Evolutionary conservation across 768 basidiomycete genomes (phyloP), one percentile per base, ranked within the genome.

Genomic region (Hirschioporus abietinus): DNA sequence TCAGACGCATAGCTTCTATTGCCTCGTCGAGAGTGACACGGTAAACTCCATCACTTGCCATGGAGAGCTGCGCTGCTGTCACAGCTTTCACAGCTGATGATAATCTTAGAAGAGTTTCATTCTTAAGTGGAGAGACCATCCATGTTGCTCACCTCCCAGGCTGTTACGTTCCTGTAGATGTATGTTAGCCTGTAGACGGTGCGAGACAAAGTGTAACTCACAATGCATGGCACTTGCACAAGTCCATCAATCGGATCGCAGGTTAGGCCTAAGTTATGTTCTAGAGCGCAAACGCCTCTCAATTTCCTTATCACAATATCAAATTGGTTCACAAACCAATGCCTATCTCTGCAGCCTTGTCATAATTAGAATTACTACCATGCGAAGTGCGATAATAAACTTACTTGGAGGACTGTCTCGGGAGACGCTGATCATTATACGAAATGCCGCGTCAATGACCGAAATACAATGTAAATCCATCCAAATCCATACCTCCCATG

Each of bases 201-300:
- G 60, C 60, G 18, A 69, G n/a, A 68, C 63, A 25, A n/a, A 69
- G 64, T 30, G 67, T 57, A 72, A 78, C 89, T 72, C 77, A 95
- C 95, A 66, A 97, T 97, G 74, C 96, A 99, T 7, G 96, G 96
- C 8, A 97, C 93, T 75, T 97, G 94, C 1, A 96, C 95, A 12
- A 96, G 83, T 0, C 95, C 94, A 70, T 93, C 93, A 66, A 95
- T 92, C 6, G 96, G 96, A 76, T 97, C 95, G 73, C 96, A 98
- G 1, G 96, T 98, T 66, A 99, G 76, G 1, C 93, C 92, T 17
- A 93, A 80, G 72, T 92, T 92, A 71, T 95, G 92, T 76, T 93
- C 91, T 92, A 68, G 27, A 36, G 62, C 23, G 24, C 1, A 12
- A 12, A 15, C 23, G 3, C 25, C 15, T 61, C 23, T 15, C 15